Conservation (phyloP, 768 basidiomycete species). For the Naganishia kalamii region DNA sequence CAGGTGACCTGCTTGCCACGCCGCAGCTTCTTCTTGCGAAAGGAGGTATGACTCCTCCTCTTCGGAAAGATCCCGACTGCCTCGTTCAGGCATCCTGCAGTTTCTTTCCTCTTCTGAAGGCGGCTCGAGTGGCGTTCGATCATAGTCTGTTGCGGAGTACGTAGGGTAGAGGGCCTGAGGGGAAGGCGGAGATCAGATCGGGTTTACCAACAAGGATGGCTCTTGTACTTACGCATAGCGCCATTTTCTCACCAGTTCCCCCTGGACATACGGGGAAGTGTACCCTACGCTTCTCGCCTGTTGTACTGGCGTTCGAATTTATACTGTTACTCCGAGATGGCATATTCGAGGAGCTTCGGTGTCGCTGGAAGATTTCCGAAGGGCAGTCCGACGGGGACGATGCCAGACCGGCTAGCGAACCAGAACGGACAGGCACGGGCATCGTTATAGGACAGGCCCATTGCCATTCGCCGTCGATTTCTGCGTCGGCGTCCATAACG, state of each 20-base stretch:
- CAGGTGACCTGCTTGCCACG: not conserved
- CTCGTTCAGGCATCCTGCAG: constrained; percentile 71
- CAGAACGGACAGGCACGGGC: not conserved
- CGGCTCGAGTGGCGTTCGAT: constrained; percentile 70
- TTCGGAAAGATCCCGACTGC: constrained; percentile 35
- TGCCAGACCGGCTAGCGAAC: not conserved
- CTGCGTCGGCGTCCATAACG: not conserved
- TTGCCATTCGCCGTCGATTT: constrained; percentile 14
- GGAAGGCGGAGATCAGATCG: not conserved
- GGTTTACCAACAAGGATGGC: not conserved
- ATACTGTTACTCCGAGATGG: constrained; percentile 7
- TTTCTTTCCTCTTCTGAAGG: constrained; percentile 51
- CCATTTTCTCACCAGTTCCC: constrained; percentile 15
- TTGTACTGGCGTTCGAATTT: not conserved
- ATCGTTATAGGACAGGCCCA: constrained; percentile 5
- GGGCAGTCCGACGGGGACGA: not conserved
- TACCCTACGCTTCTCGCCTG: constrained; percentile 5
- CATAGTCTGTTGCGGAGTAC: constrained; percentile 56
- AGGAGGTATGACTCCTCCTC: not conserved
- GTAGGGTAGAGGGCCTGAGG: constrained; percentile 48
- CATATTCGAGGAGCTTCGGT: not conserved
- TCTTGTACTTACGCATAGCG: constrained; percentile 11
- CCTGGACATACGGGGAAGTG: constrained; percentile 14
- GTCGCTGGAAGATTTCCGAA: no score
- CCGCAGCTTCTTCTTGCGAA: not conserved